Percentiles rank a stretch among this genome's conserved stretches.
phyloP scores from a whole-genome alignment of 805 yeast species.

The Candida vaughaniae region DNA sequence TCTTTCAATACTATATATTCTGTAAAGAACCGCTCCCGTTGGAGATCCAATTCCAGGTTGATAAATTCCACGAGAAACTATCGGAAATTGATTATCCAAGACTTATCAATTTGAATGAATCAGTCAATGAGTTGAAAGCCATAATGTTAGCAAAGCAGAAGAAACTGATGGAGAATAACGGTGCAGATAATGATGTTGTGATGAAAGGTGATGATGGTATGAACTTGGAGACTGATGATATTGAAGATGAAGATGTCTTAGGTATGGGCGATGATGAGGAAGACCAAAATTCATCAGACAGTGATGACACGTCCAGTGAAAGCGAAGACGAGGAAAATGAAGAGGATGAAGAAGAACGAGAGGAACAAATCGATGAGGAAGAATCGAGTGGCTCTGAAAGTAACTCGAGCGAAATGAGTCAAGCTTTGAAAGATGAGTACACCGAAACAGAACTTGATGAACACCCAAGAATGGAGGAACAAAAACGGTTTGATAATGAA shows the following conservation, averaged over 20 bases:
- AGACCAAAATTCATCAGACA: conserved; percentile 18
- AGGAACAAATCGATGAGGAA: conserved; percentile 18
- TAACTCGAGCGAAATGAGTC: conserved; percentile 13
- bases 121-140: conserved; percentile 36
- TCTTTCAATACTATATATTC: conserved; percentile 69
- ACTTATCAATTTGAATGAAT: conserved; percentile 39
- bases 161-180: conserved; percentile 13
- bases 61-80: conserved; percentile 37
- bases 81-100: conserved; percentile 30
- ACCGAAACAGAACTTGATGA: conserved; percentile 15
- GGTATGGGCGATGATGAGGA: conserved; percentile 14
- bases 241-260: background rate
- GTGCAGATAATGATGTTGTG: conserved; percentile 5
- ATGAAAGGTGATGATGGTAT: too few species aligned
- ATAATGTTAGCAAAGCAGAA: conserved; percentile 14
- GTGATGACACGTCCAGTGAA: conserved; percentile 9
- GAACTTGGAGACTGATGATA: conserved; percentile 17
- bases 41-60: conserved; percentile 57
- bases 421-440: conserved; percentile 14
- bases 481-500: conserved; percentile 44
- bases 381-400: conserved; percentile 24
- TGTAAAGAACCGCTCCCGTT: conserved; percentile 67
- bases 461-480: conserved; percentile 11
- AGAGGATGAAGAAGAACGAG: conserved; percentile 16
- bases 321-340: conserved; percentile 16